Base-by-base conservation (phyloP, 1,284 basidiomycete genomes). In the Lignosus rhinocerotis region DNA sequence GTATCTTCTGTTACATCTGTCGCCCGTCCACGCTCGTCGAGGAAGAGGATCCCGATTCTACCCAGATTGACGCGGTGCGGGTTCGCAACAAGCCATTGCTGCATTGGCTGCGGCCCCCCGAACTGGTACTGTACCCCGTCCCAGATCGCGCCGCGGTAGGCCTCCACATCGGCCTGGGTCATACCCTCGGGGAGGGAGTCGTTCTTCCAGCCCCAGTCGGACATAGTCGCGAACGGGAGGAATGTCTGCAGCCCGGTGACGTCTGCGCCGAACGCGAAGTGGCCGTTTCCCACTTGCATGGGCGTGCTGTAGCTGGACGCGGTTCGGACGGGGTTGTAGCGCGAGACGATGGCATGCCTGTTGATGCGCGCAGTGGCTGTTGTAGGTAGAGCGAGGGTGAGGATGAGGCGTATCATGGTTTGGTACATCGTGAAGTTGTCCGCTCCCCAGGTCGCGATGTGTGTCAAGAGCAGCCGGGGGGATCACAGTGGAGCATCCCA, bases 171-270 rank as follows among this genome's bases (percentile, higher is more conserved):
- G 25, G 69, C 72, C 51, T 72, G 60, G 0, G 79, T 81, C 41
- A 72, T 71, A 1, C 76, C 76, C 3, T 68, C 56, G 1, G 84
- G 83, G 1, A 85, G 67, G 8, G 77, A 76, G 67, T 85, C 83
- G 68, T 84, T 85, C 68, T 85, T 85, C 82, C 82, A 85, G 1
- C 79, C 82, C 84, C 83, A 85, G 16, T 79, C 80, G 6, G 82
- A 81, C 73, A 86, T 76, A 59, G 76, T 84, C 10, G 79, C 78
- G 69, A 77, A 85, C 6, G 83, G 82, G 41, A 76, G 74, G 67
- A 84, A 78, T 1, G 82, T 84, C 68, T 85, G 83, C 19, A 85
- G 73, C 10, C 82, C 81, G 1, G 84, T 84, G 11, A 84, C 69
- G 68, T 85, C 84, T 16, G 80, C 78, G 16, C 81, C 81, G 62